Evolutionary conservation across 2,329 filamentous ascomycete genomes (phyloP).

Genomic region (Fusarium sp.): DNA sequence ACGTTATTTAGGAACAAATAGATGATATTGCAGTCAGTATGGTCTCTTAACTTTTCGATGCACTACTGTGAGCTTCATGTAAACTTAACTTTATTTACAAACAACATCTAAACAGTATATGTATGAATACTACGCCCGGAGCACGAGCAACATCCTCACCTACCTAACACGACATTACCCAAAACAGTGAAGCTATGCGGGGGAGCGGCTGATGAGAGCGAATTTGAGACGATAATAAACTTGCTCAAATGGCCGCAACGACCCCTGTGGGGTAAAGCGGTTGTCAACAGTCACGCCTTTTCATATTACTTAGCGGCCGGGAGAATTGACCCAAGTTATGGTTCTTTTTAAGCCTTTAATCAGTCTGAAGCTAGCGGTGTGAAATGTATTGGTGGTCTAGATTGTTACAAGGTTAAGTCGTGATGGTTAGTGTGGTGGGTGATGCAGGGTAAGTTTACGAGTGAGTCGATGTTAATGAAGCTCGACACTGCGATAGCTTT

Average conservation of each 20-base stretch:
- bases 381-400: not conserved
- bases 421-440: not conserved
- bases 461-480: not conserved
- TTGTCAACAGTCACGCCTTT: not conserved
- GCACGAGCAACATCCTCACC: not conserved
- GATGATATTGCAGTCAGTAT: not conserved
- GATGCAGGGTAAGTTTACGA: slow-evolving; percentile 21
- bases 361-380: not conserved
- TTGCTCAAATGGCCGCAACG: slow-evolving; percentile 58
- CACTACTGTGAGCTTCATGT: not conserved
- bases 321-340: not conserved
- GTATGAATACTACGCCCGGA: not conserved
- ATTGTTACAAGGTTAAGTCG: not conserved
- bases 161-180: not conserved
- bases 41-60: not conserved
- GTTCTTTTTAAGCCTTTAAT: not conserved
- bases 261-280: slow-evolving; percentile 25
- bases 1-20: not conserved
- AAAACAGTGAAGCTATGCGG: slow-evolving; percentile 16
- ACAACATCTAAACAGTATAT: not conserved
- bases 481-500: not conserved
- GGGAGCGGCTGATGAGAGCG: slow-evolving; percentile 31
- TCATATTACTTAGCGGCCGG: not conserved
- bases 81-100: not conserved
- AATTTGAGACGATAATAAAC: slow-evolving; percentile 50